Conservation (phyloP, 768 basidiomycete genomes). For the Phlegmacium glaucopus region DNA sequence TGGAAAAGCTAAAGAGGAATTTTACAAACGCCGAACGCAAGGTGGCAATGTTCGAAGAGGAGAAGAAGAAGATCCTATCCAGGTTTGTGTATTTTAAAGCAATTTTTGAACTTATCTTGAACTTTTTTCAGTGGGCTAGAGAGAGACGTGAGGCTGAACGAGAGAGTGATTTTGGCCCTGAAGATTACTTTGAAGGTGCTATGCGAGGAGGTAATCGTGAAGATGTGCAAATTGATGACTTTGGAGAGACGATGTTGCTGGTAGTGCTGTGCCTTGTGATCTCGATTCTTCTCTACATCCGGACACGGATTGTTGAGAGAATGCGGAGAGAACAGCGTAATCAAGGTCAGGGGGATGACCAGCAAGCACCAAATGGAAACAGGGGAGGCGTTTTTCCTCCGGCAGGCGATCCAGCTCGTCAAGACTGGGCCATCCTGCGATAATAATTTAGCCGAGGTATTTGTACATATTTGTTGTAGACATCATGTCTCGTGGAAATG, state of each 20-base stretch:
- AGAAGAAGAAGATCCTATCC: conserved; percentile 71
- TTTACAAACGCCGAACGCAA: conserved; percentile 51
- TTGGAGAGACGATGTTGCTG: conserved; percentile 77
- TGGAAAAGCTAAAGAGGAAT: conserved; percentile 80
- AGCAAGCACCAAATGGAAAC: conserved; percentile 36
- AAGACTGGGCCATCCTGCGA: conserved; percentile 64
- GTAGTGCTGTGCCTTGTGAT: conserved; percentile 70
- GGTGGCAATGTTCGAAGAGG: conserved; percentile 27
- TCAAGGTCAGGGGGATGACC: conserved; percentile 39
- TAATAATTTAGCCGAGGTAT: conserved; percentile 21
- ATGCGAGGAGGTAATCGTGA: conserved; percentile 56
- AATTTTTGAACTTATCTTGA: conserved; percentile 1
- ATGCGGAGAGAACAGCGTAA: conserved; percentile 62
- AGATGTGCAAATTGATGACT: conserved; percentile 66
- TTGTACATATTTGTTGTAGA: conserved; percentile 9
- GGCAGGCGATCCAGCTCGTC: conserved; percentile 58
- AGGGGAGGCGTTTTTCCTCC: conserved; percentile 53
- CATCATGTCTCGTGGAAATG: conserved; percentile 1
- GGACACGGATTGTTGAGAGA: conserved; percentile 73
- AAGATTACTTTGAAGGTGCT: conserved; percentile 78
- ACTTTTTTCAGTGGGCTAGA: conserved; percentile 63
- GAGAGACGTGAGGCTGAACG: conserved; percentile 69
- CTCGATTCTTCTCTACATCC: conserved; percentile 72
- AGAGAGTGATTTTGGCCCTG: conserved; percentile 73
- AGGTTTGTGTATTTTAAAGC: conserved; percentile 44